Base-by-base conservation (phyloP, 805 yeast genomes). In the Metschnikowia baotianmanensis region DNA sequence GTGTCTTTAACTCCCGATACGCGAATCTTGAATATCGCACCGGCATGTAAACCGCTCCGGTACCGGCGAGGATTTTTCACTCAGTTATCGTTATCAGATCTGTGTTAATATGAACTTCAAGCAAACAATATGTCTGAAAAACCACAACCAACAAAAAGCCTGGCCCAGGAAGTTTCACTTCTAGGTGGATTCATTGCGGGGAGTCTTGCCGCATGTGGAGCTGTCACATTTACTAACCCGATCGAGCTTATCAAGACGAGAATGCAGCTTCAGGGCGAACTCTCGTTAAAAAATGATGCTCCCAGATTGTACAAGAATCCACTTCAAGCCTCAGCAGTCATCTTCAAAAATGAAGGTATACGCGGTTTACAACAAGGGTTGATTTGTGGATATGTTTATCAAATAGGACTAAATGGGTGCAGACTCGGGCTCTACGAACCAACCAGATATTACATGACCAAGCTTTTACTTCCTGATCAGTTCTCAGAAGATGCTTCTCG, bases 211-310 rank as follows among this genome's bases (percentile, higher is more conserved):
- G 97, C 98, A 3, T 90, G 98, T 69, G 93, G 95, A 40, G 98
- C 99, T 0, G 99, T 93, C 32, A 91, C 97, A 0, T 82, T 91
- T 59, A 90, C 98, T 4, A 93, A 93, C 60, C 99, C 99, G 5
- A 83, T 93, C 48, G 99, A 93, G 63, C 71, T 93, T 47, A 88
- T 91, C 52, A 93, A 93, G 67, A 93, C 96, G 7, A 72, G 98
- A 67, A 86, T 91, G 95, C 99, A 93, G 63, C 71, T 93, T 34
- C 97, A 93, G 63, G 99, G 99, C 45, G 98, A 93, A 65, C 71
- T 91, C 37, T 68, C 78, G 10, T 72, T 82, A 11, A 65, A 74
- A 8, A 61, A 71, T 23, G 67, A 74, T 29, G 74, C 72, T 18
- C 72, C 82, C 0, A 69, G 57, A 40, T 51, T 75, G 17, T 93